These are phyloP conservation scores for Didymella glomerata DNA, from an alignment of 2,329 filamentous ascomycete species.

Conservation along the genomic window DNA sequence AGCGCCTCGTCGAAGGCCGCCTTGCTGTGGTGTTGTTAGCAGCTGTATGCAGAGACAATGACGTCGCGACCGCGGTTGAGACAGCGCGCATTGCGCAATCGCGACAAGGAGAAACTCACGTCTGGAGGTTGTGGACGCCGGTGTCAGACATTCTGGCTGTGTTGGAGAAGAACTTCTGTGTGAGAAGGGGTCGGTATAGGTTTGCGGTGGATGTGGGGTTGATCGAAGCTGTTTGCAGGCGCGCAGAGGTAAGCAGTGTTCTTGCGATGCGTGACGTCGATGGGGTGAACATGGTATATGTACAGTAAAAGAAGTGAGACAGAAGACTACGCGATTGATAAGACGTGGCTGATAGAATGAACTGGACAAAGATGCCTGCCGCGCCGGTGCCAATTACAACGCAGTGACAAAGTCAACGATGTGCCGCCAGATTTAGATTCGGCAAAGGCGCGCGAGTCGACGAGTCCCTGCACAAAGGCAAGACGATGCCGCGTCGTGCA, in stretches of 20 bases:
- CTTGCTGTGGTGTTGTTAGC: slow-evolving; percentile 57
- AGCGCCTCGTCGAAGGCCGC: slow-evolving; percentile 66
- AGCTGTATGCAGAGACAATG: slow-evolving; percentile 16
- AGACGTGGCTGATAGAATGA: slow-evolving; percentile 46
- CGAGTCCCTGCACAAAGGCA: slow-evolving; percentile 36
- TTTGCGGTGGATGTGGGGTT: slow-evolving; percentile 38
- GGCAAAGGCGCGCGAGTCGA: slow-evolving; percentile 35
- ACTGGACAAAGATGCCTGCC: slow-evolving; percentile 35
- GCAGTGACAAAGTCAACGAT: slow-evolving; percentile 24
- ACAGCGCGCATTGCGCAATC: slow-evolving; percentile 11
- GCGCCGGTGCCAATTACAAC: slow-evolving; percentile 42
- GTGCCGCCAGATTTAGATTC: slow-evolving; percentile 30
- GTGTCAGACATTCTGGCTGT: slow-evolving; percentile 54
- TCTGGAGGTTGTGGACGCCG: slow-evolving; percentile 60
- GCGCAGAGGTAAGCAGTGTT: slow-evolving; percentile 55
- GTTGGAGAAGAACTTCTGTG: slow-evolving; percentile 52
- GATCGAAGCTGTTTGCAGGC: slow-evolving; percentile 46
- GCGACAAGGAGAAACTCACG: slow-evolving; percentile 46
- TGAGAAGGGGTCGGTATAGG: slow-evolving; percentile 48
- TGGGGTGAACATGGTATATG: slow-evolving; percentile 53
- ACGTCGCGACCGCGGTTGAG: slow-evolving; percentile 22
- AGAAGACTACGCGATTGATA: slow-evolving; percentile 44
- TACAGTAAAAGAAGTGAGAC: slow-evolving; percentile 34
- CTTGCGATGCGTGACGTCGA: slow-evolving; percentile 48
- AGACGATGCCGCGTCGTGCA: slow-evolving; percentile 21